phyloP scores from a whole-genome alignment of 2,329 filamentous ascomycete genomes.

The Stemphylium beticola region DNA sequence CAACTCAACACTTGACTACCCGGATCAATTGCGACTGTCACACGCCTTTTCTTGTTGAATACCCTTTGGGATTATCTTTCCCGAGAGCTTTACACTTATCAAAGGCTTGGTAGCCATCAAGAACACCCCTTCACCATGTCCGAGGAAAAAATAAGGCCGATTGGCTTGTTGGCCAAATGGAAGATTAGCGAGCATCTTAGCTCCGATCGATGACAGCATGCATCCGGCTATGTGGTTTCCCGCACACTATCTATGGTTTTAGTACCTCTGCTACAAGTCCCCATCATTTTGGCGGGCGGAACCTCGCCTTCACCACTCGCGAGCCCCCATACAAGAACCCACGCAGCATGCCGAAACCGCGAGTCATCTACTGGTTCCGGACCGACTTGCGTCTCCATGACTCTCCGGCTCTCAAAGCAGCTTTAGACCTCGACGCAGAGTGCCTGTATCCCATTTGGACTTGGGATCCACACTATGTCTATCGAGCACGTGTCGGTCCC shows the following conservation, averaged over 20 bases:
- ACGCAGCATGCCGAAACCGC: constrained; percentile 49
- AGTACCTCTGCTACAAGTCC: background rate
- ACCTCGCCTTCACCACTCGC: background rate
- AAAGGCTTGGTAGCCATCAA: no score
- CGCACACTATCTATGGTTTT: constrained; percentile 9
- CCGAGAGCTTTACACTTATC: no score
- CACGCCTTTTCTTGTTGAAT: background rate
- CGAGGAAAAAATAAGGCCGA: constrained; percentile 1
- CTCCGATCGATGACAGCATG: constrained; percentile 41
- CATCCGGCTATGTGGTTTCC: constrained; percentile 25
- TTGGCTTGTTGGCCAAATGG: constrained; percentile 3
- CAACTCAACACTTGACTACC: background rate
- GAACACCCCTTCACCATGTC: background rate
- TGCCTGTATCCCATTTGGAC: constrained; percentile 78
- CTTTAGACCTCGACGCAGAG: constrained; percentile 71
- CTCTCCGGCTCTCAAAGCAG: constrained; percentile 74
- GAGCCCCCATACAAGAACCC: background rate
- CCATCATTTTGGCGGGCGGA: background rate
- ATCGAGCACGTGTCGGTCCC: constrained; percentile 69
- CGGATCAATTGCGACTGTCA: background rate
- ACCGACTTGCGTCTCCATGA: constrained; percentile 80
- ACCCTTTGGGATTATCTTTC: background rate
- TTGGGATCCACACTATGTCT: constrained; percentile 83
- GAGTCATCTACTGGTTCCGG: constrained; percentile 79
- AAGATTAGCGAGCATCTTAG: constrained; percentile 14